phyloP scores from a whole-genome alignment of 306 rosid species.

The Dryas drummondii region DNA sequence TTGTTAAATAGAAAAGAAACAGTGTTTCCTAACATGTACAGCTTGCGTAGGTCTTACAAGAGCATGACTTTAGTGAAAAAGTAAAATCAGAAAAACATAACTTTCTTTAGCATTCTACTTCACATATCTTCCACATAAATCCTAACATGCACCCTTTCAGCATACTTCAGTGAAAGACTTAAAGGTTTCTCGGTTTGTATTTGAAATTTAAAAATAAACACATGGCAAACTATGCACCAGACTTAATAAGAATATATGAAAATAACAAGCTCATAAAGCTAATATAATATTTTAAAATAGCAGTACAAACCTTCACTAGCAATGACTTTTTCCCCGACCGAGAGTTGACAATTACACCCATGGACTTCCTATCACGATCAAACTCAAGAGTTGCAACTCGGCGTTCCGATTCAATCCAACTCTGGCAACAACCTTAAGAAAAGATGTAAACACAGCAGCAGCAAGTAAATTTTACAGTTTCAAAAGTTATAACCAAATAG shows the following conservation, averaged over 20 bases:
- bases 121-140: background rate
- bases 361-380: conserved; percentile 85
- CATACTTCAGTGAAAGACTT: background rate
- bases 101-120: background rate
- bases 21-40: no score
- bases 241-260: background rate
- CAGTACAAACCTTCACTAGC: conserved; percentile 64
- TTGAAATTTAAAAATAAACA: background rate
- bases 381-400: conserved; percentile 84
- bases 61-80: background rate
- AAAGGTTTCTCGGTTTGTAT: background rate
- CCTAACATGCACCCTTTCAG: background rate
- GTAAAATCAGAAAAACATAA: background rate
- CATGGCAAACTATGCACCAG: background rate
- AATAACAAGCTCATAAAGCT: background rate
- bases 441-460: conserved; percentile 9
- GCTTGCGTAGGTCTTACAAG: no score
- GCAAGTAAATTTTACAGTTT: background rate
- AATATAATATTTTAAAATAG: background rate
- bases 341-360: conserved; percentile 74
- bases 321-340: conserved; percentile 49
- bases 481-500: background rate
- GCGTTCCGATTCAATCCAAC: conserved; percentile 55
- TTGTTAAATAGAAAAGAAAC: no score
- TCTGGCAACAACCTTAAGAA: conserved; percentile 57